Base-by-base conservation (phyloP, 2,329 filamentous ascomycete genomes). In the Karstenula rhodostoma region DNA sequence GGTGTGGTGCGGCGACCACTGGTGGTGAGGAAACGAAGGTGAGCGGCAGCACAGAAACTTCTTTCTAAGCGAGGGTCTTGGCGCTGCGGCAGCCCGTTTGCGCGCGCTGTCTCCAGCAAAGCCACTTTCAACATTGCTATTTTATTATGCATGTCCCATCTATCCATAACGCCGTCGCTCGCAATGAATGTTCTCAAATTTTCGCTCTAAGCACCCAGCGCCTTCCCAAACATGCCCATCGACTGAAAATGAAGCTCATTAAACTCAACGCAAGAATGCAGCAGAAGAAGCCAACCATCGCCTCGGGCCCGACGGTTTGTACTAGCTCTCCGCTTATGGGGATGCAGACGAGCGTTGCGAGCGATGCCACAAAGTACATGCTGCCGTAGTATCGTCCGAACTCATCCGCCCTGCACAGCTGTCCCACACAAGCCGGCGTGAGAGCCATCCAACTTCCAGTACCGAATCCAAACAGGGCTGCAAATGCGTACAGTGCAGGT, bases 381-480 rank as follows among this genome's bases (percentile, higher is more conserved):
- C 85, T 84, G 0, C 85, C 85, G 66, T 87, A 81, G 12, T 85
- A 78, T 19, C 81, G 79, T 10, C 82, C 82, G 66, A 82, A 82
- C 42, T 84, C 80, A 42, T 82, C 69, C 8, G 77, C 78, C 33
- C 78, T 71, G 59, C 82, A 84, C 7, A 84, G 72, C 63, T 84
- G 81, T 2, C 80, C 80, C 3, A 84, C 72, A 55, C 81, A 84
- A 22, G 81, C 80, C 8, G 82, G 80, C 0, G 76, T 79, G 15
- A 83, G 64, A 2, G 75, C 72, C 64, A 83, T 81, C 65, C 81
- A 78, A 8, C 79, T 77, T 1, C 82, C 81, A 0, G 79, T 82
- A 56, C 80, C 81, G 65, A 83, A 83, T 1, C 82, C 82, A 57
- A 82, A 83, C 1, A 83, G 70, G 0, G 77, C 74, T 1, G 74